These are phyloP conservation scores for Abortiporus biennis DNA, from an alignment of 1,284 basidiomycete species.

Conservation along the genomic window DNA sequence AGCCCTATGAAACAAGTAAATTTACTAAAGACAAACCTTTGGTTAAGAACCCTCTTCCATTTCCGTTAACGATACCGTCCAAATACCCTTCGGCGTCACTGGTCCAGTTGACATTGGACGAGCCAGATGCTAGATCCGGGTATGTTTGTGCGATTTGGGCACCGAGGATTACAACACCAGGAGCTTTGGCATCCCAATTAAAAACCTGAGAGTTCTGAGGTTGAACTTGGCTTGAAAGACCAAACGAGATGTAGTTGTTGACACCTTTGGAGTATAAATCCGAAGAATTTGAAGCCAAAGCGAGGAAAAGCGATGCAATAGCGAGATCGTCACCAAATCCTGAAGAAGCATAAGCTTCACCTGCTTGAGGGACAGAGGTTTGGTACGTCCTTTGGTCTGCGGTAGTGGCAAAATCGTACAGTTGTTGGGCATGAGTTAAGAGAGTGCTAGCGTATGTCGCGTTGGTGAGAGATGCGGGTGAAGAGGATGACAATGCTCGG, in stretches of 20 bases:
- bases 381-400: constrained; percentile 57
- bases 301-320: constrained; percentile 72
- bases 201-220: constrained; percentile 51
- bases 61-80: constrained; percentile 60
- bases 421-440: constrained; percentile 64
- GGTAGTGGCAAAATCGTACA: constrained; percentile 71
- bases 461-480: constrained; percentile 69
- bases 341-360: constrained; percentile 68
- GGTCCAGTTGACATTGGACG: constrained; percentile 61
- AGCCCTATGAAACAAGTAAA: neutral
- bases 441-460: constrained; percentile 66
- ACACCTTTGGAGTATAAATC: constrained; percentile 62
- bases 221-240: constrained; percentile 32
- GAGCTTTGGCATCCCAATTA: constrained; percentile 87
- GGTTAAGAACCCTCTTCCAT: constrained; percentile 49
- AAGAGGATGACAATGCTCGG: constrained; percentile 36
- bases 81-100: constrained; percentile 71
- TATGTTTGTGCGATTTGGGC: constrained; percentile 56
- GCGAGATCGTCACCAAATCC: constrained; percentile 65
- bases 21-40: constrained; percentile 31
- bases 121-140: constrained; percentile 29
- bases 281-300: constrained; percentile 62
- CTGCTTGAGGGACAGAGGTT: constrained; percentile 57
- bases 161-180: constrained; percentile 73
- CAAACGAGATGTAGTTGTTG: constrained; percentile 53